Percentiles rank a stretch among this genome's conserved stretches.
phyloP scores from a whole-genome alignment of 108 stramenopile genomes.

The Phaeodactylum tricornutum region DNA sequence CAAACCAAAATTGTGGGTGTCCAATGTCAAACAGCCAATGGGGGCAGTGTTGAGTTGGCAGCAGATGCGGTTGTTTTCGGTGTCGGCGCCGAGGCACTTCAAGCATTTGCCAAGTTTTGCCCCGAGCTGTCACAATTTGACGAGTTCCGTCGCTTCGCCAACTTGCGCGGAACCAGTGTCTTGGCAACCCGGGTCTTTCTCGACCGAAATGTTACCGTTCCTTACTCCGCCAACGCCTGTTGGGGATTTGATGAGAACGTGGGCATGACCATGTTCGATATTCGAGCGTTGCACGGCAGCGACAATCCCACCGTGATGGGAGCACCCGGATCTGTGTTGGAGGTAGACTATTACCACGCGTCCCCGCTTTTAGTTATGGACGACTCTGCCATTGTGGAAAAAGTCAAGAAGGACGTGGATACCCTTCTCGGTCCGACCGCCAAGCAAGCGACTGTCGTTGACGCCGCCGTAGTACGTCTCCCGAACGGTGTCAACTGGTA shows the following conservation, averaged over 20 bases:
- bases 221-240: conserved; percentile 76
- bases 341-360: conserved; percentile 81
- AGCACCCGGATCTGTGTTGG: conserved; percentile 35
- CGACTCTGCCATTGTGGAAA: conserved; percentile 52
- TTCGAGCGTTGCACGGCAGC: conserved; percentile 43
- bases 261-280: conserved; percentile 81
- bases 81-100: conserved; percentile 60
- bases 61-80: conserved; percentile 71
- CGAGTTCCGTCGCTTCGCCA: conserved; percentile 62
- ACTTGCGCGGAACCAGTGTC: conserved; percentile 60
- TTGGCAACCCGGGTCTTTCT: conserved; percentile 67
- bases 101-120: conserved; percentile 42
- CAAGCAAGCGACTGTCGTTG: conserved; percentile 28
- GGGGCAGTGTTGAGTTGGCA: conserved; percentile 12
- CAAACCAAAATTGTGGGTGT: conserved; percentile 11
- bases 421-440: conserved; percentile 37
- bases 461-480: conserved; percentile 52
- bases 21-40: conserved; percentile 1
- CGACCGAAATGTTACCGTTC: conserved; percentile 33
- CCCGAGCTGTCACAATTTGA: conserved; percentile 33
- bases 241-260: conserved; percentile 76
- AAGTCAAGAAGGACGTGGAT: conserved; percentile 48
- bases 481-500: conserved; percentile 73
- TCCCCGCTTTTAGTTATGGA: conserved; percentile 46
- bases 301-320: conserved; percentile 8